Evolutionary conservation across 768 basidiomycete genomes (phyloP), one percentile per base, ranked within the genome.

Genomic region (Hypsizygus marmoreus): DNA sequence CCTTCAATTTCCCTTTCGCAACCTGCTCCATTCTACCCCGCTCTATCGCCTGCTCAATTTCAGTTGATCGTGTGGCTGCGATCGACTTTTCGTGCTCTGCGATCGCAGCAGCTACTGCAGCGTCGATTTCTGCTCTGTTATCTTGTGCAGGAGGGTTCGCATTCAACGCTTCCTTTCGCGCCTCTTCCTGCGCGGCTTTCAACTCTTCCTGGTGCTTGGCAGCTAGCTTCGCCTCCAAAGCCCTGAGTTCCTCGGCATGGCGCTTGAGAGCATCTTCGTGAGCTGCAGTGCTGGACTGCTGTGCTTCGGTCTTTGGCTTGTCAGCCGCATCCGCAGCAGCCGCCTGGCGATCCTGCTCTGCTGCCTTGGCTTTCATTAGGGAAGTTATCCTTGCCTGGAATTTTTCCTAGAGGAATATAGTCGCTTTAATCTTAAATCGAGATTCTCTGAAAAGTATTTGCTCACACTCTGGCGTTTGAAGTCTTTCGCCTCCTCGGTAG

Each of bases 1-100:
- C 88, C 66, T 89, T 90, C 32, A 91, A 53, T 60, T 84, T 87
- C 25, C 67, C 60, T 66, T 85, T 86, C 17, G 80, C 70, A 1
- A 57, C 68, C 40, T 76, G 71, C 51, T 91, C 88, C 69, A 77
- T 70, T 36, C 88, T 72, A 2, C 88, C 88, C 2, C 79, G 70
- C 39, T 91, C 88, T 6, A 85, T 73, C 1, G 88, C 88, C 5
- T 77, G 70, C 2, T 72, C 72, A 25, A 88, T 77, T 40, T 86
- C 85, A 17, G 78, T 71, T 5, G 71, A 68, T 17, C 80, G 79
- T 30, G 67, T 70, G 9, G 69, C 64, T 59, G 77, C 68, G 4
- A 75, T 48, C 17, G 73, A 67, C 51, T 73, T 70, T 39, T 81
- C 72, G 47, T 77, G 72, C 32, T 77, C 74, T 1, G 65, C 67